phyloP scores from a whole-genome alignment of 306 rosid species.

The Begonia fuchsioides region DNA sequence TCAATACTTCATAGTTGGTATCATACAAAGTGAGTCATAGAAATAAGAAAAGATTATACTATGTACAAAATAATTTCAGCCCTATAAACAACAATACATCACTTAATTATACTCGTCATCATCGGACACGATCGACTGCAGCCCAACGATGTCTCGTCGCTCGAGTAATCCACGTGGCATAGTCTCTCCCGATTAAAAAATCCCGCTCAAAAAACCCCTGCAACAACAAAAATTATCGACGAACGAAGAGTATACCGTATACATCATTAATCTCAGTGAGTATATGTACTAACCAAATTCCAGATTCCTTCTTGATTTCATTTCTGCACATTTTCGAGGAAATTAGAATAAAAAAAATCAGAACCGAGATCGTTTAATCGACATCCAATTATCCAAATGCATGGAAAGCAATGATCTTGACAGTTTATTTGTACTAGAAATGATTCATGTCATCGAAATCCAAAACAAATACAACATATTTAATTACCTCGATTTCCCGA shows the following conservation, averaged over 20 bases:
- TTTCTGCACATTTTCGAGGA: slow-evolving; percentile 26
- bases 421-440: too few species aligned
- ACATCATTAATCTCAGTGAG: background rate
- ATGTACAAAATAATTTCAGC: too few species aligned
- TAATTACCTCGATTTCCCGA: slow-evolving; percentile 56
- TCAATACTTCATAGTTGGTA: too few species aligned
- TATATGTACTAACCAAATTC: slow-evolving; percentile 47
- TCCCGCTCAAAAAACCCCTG: slow-evolving; percentile 53
- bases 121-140: too few species aligned
- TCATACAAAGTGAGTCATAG: too few species aligned
- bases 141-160: too few species aligned
- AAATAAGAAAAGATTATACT: too few species aligned
- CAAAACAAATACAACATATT: background rate
- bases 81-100: too few species aligned
- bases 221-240: slow-evolving; percentile 8
- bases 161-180: too few species aligned
- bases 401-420: background rate
- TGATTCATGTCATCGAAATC: too few species aligned
- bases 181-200: slow-evolving; percentile 14
- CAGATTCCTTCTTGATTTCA: slow-evolving; percentile 32
- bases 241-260: background rate
- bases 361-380: background rate
- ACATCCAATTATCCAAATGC: too few species aligned
- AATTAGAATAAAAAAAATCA: slow-evolving; percentile 1
- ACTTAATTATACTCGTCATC: too few species aligned